A percentile compares a stretch with the other conserved stretches of the same genome.
Evolutionary conservation across 345 rosid species (phyloP).

Genomic region (Pseudoturritis turrita): DNA sequence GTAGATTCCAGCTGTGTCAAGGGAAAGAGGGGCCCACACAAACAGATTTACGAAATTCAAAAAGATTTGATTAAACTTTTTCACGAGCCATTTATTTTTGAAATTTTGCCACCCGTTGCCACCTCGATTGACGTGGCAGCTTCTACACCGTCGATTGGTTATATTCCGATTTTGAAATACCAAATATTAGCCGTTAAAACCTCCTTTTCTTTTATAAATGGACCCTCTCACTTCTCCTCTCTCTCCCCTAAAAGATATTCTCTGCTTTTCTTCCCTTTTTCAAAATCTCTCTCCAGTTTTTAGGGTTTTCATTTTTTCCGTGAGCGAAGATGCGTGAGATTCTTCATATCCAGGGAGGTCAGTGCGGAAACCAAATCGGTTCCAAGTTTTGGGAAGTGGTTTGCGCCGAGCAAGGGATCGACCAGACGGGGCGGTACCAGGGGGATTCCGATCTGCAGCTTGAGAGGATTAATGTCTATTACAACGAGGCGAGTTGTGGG

Average conservation of each 20-base stretch:
- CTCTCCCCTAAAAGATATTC: not conserved
- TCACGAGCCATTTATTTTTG: conserved; percentile 30
- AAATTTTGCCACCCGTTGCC: conserved; percentile 33
- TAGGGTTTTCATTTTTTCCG: not conserved
- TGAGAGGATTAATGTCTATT: conserved; percentile 55
- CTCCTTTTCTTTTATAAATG: conserved; percentile 28
- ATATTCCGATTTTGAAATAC: conserved; percentile 6
- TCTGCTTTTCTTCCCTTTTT: not conserved
- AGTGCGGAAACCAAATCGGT: conserved; percentile 69
- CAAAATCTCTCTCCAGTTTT: not conserved
- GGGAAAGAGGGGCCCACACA: not conserved
- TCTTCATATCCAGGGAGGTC: conserved; percentile 65
- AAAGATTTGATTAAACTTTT: not conserved
- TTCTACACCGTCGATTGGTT: not conserved
- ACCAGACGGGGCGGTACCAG: conserved; percentile 43
- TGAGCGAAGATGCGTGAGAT: conserved; percentile 54
- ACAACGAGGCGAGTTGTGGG: conserved; percentile 63
- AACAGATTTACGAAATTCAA: conserved; percentile 24
- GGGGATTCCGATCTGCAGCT: conserved; percentile 55
- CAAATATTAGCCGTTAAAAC: conserved; percentile 31
- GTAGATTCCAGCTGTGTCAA: conserved; percentile 26
- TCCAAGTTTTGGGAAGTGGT: conserved; percentile 69
- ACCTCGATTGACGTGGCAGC: conserved; percentile 20
- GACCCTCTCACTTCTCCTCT: conserved; percentile 10
- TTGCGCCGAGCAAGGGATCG: conserved; percentile 54